Base-by-base conservation (phyloP, 179 eudicot genomes). In the Corrigiola litoralis region DNA sequence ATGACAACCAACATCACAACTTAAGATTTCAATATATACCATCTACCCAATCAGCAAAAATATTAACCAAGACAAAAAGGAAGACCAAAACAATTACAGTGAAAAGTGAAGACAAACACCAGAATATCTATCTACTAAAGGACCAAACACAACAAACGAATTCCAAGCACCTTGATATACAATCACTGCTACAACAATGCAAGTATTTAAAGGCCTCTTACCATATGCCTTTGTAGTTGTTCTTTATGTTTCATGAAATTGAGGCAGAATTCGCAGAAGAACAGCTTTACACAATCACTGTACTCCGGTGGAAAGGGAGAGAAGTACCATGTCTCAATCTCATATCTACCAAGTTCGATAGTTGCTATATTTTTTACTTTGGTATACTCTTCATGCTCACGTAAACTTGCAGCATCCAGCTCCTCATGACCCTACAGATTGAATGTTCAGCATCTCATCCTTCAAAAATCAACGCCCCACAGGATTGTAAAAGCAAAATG, bases 291-390 rank as follows among this genome's bases (percentile, higher is more conserved):
- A 69, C 88, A 84, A 67, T 92, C 98, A 75, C 85, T 87, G 80
- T 87, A 92, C 79, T 89, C 98, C 36, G 98, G 95, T 21, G 96
- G 98, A 67, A 92, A 92, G 29, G 98, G 98, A 63, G 98, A 92
- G 81, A 92, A 92, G 79, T 92, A 92, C 98, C 98, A 92, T 21
- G 98, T 92, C 95, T 89, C 98, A 69, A 92, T 92, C 82, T 92
- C 98, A 68, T 89, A 92, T 80, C 84, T 85, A 29, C 98, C 98
- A 59, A 92, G 96, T 74, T 89, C 92, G 77, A 92, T 82, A 12
- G 90, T 92, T 38, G 90, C 96, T 75, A 89, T 89, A 72, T 92
- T 92, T 75, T 92, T 92, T n/a, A 92, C 98, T 84, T 92, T 92
- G 1, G 98, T 92, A 70, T 89, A 89, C 65, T 92, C 96, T 77